A percentile compares a stretch with the other conserved stretches of the same genome.
phyloP scores from a whole-genome alignment of 345 rosid species.

The Turritis glabra region DNA sequence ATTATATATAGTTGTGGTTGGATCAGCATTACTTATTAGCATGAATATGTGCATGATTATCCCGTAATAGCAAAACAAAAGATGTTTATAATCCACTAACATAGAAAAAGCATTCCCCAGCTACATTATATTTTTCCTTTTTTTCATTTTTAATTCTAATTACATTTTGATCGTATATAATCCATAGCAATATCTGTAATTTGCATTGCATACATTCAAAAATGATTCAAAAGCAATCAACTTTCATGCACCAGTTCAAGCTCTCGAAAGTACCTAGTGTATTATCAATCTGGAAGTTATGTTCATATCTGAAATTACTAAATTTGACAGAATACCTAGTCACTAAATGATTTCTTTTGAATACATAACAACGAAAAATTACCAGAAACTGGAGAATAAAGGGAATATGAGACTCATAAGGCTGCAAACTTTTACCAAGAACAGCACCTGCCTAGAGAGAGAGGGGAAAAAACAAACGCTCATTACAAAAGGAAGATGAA shows the following conservation, averaged over 20 bases:
- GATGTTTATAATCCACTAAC: not conserved
- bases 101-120: not conserved
- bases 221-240: not conserved
- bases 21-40: not conserved
- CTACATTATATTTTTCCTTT: not conserved
- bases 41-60: not conserved
- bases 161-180: not conserved
- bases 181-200: not conserved
- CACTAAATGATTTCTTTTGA: constrained; percentile 6
- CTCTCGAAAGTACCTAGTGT: not conserved
- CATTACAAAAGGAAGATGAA: constrained; percentile 20
- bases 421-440: constrained; percentile 76
- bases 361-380: constrained; percentile 19
- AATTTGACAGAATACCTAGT: constrained; percentile 12
- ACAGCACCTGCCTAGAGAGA: constrained; percentile 69
- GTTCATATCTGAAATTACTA: constrained; percentile 3
- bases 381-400: constrained; percentile 94
- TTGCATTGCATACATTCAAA: not conserved
- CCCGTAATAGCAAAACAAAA: not conserved
- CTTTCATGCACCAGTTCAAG: constrained; percentile 19
- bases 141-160: not conserved
- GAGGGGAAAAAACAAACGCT: not conserved
- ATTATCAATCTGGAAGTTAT: not conserved
- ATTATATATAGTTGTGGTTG: not conserved
- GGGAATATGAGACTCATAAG: constrained; percentile 93